Evolutionary conservation across 805 yeast genomes (phyloP), one percentile per base, ranked within the genome.

Genomic region (Wickerhamiella siamensis): DNA sequence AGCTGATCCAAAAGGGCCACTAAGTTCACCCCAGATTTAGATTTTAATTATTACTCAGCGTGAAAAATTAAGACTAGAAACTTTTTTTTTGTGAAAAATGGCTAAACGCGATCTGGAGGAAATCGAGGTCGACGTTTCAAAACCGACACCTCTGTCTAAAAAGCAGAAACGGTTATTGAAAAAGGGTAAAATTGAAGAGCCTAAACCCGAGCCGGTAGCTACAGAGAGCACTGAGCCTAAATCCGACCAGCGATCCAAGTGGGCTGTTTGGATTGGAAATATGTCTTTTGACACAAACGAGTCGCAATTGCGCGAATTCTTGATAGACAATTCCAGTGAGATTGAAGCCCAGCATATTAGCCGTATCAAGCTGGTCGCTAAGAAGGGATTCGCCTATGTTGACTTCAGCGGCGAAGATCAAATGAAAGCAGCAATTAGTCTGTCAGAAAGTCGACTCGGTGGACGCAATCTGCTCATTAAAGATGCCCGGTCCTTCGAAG

Each of bases 231-330:
- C n/a, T n/a, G 49, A 45, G 16, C 44, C 48, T 1, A 41, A 54
- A 47, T 51, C 44, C 19, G 43, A 47, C 31, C 47, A 47, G 14
- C 43, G 43, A 5, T 45, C 56, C 4, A 55, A 55, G 14, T 52
- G 38, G 54, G 93, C 93, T 36, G 91, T 86, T 29, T 91, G 98
- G 98, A 73, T 91, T 37, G 98, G 98, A 34, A 91, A 91, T 58
- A 62, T 91, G 48, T 70, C 95, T 0, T 91, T 79, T 54, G 91
- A 83, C 40, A 83, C 95, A 4, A 69, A 77, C 0, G 75, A 71
- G 51, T 88, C 80, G 29, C 93, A 86, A 48, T 55, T 91, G 27
- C 64, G 65, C 12, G 68, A 76, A 41, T 84, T 80, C 49, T 60
- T 91, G 5, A 62, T 69, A 1, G 69, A 72, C 8, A 82, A 79